These are phyloP conservation scores for Dictyostelium citrinum DNA, from an alignment of 78 protist genomes.

Conservation along the genomic window DNA sequence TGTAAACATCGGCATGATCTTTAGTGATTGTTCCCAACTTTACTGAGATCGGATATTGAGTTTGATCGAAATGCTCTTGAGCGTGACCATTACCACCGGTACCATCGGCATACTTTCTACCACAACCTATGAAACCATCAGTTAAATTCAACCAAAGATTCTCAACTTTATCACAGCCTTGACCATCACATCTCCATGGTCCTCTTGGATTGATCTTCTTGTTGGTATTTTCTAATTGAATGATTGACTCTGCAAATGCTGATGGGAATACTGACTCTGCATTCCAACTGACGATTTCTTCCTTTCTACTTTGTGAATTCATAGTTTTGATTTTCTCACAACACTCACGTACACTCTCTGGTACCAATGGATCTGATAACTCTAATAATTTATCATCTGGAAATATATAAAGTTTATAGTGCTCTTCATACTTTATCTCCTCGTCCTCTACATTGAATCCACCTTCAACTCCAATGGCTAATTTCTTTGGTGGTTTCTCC, in stretches of 20 bases:
- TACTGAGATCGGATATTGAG: slow-evolving; percentile 91
- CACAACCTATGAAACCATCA: slow-evolving; percentile 94
- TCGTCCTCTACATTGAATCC: slow-evolving; percentile 50
- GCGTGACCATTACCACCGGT: slow-evolving; percentile 95
- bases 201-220: slow-evolving; percentile 65
- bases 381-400: slow-evolving; percentile 30
- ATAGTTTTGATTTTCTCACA: slow-evolving; percentile 12
- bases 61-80: slow-evolving; percentile 85
- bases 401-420: slow-evolving; percentile 24
- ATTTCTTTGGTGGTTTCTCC: slow-evolving; percentile 75
- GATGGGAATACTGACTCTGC: slow-evolving; percentile 60
- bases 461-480: slow-evolving; percentile 86
- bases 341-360: slow-evolving; percentile 11
- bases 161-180: slow-evolving; percentile 42
- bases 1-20: slow-evolving; percentile 72
- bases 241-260: slow-evolving; percentile 80
- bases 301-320: slow-evolving; percentile 17
- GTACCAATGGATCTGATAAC: slow-evolving; percentile 28
- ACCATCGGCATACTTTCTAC: slow-evolving; percentile 90
- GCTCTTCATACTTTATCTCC: slow-evolving; percentile 38
- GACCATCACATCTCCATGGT: slow-evolving; percentile 57
- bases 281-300: slow-evolving; percentile 52
- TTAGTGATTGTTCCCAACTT: slow-evolving; percentile 97
- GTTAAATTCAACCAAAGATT: slow-evolving; percentile 95
- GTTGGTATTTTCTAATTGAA: slow-evolving; percentile 81